phyloP scores from a whole-genome alignment of 2,329 filamentous ascomycete genomes.

The Helminthosporium solani region DNA sequence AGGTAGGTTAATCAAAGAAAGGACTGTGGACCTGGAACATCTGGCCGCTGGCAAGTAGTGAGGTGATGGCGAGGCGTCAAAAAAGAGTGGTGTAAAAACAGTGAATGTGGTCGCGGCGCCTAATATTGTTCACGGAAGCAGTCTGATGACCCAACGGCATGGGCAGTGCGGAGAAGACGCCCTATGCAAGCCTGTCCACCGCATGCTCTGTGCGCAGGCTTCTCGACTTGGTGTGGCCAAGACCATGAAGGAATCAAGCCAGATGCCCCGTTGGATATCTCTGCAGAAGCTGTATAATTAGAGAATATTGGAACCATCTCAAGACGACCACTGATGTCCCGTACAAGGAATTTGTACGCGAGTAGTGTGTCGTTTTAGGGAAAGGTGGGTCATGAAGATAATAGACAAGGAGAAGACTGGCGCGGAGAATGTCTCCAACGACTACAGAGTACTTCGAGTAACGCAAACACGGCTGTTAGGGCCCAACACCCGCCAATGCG shows the following conservation, averaged over 20 bases:
- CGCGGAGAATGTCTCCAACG: conserved; percentile 13
- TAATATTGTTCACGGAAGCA: conserved; percentile 33
- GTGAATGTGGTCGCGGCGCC: conserved; percentile 18
- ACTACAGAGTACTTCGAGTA: not conserved
- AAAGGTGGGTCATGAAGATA: not conserved
- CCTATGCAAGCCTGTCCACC: conserved; percentile 21
- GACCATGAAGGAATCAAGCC: not conserved
- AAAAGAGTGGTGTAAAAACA: conserved; percentile 1
- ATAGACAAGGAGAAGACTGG: not conserved
- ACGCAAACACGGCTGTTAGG: not conserved
- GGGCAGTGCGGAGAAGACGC: conserved; percentile 37
- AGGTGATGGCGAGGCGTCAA: conserved; percentile 8
- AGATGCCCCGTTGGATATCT: conserved; percentile 4
- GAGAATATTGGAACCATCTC: no score
- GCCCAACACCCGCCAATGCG: no score
- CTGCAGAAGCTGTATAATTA: conserved; percentile 5
- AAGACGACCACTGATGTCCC: conserved; percentile 5
- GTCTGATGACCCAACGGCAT: conserved; percentile 33
- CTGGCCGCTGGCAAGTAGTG: not conserved
- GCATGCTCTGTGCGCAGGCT: conserved; percentile 19
- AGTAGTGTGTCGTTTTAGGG: not conserved
- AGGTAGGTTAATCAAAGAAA: not conserved
- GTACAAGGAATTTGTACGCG: conserved; percentile 2
- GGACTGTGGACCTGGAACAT: conserved; percentile 1
- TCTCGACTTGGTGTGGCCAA: not conserved